Evolutionary conservation across 1,284 basidiomycete genomes (phyloP).

Genomic region (Heterobasidion parviporum): DNA sequence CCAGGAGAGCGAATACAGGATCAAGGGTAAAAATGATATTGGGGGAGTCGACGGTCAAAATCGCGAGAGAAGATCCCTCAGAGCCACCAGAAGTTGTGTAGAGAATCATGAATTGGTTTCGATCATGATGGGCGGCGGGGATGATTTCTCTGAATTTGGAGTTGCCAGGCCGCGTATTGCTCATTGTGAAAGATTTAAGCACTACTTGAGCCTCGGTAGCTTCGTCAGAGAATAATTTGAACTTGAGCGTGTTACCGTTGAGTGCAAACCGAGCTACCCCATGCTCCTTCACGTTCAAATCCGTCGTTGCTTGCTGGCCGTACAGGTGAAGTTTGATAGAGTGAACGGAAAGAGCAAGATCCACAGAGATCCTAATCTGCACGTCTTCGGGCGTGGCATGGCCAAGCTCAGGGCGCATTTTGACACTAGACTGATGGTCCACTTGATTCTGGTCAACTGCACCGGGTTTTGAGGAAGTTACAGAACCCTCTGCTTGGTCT

Average conservation of each 20-base stretch:
- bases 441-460: not conserved
- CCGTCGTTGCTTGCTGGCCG: slow-evolving; percentile 55
- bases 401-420: slow-evolving; percentile 54
- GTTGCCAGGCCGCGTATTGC: slow-evolving; percentile 76
- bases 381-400: slow-evolving; percentile 15
- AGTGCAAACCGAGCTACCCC: slow-evolving; percentile 86
- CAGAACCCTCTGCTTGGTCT: slow-evolving; percentile 11
- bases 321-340: slow-evolving; percentile 91
- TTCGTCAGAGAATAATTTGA: slow-evolving; percentile 81
- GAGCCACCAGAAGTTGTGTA: slow-evolving; percentile 69
- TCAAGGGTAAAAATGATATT: slow-evolving; percentile 92
- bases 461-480: not conserved
- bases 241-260: slow-evolving; percentile 70
- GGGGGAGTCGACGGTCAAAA: slow-evolving; percentile 91
- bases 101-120: slow-evolving; percentile 93
- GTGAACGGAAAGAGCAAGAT: slow-evolving; percentile 71
- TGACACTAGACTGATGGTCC: slow-evolving; percentile 9
- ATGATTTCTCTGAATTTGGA: slow-evolving; percentile 94
- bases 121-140: slow-evolving; percentile 82
- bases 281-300: slow-evolving; percentile 61
- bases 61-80: slow-evolving; percentile 57
- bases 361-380: slow-evolving; percentile 56
- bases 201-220: slow-evolving; percentile 84
- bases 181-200: slow-evolving; percentile 86
- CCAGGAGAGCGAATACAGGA: slow-evolving; percentile 82